Percentiles rank a stretch among this genome's conserved stretches.
phyloP scores from a whole-genome alignment of 441 rosid species.

The Pelargonium myrrhifolium region DNA sequence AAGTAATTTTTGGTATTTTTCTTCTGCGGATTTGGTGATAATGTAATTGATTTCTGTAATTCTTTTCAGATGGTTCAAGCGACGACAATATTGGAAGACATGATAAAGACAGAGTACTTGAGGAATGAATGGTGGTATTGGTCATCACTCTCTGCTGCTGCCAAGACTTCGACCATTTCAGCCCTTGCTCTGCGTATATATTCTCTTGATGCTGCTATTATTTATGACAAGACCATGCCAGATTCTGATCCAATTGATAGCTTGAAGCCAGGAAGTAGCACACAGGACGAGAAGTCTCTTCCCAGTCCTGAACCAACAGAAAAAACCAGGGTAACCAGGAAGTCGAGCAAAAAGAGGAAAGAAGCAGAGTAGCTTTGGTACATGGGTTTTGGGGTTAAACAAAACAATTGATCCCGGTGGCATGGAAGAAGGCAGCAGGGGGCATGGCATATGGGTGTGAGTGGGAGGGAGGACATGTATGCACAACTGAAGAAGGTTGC shows the following conservation, averaged over 20 bases:
- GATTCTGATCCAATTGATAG: slow-evolving; percentile 35
- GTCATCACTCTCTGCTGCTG: slow-evolving; percentile 95
- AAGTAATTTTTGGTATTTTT: neutral
- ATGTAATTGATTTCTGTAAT: neutral
- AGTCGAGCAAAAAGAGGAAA: slow-evolving; percentile 77
- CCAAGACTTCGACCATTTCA: slow-evolving; percentile 67
- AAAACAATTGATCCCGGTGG: slow-evolving; percentile 16
- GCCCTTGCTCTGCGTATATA: slow-evolving; percentile 76
- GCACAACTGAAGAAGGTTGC: too few species aligned
- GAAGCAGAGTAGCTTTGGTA: slow-evolving; percentile 42
- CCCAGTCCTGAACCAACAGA: slow-evolving; percentile 45
- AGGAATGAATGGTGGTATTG: slow-evolving; percentile 98
- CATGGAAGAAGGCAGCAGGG: slow-evolving; percentile 10
- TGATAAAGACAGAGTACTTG: slow-evolving; percentile 70
- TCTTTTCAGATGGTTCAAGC: slow-evolving; percentile 87
- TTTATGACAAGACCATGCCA: slow-evolving; percentile 46
- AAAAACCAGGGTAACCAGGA: slow-evolving; percentile 54
- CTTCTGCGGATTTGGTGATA: neutral
- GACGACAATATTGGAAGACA: slow-evolving; percentile 73
- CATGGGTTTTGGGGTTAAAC: neutral
- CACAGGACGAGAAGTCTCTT: slow-evolving; percentile 32
- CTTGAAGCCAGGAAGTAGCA: slow-evolving; percentile 28
- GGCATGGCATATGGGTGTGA: neutral
- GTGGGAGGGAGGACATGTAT: too few species aligned
- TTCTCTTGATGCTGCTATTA: slow-evolving; percentile 74